phyloP scores from a whole-genome alignment of 2,329 filamentous ascomycete genomes.

The Phoma sp. region DNA sequence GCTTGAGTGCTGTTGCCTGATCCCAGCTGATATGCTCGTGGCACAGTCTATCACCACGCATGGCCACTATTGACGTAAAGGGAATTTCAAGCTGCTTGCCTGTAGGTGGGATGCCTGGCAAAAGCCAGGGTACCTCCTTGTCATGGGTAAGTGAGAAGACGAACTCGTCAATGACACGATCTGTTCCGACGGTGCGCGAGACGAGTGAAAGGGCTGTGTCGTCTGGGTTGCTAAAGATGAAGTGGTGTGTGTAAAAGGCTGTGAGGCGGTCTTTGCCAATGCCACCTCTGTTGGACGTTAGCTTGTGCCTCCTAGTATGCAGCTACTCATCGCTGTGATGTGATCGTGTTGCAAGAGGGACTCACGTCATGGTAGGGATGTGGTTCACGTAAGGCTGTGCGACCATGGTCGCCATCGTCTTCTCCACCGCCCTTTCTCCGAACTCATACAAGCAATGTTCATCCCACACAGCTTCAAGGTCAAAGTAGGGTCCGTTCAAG shows the following conservation, averaged over 20 bases:
- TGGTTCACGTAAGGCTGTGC: conserved; percentile 81
- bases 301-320: neutral
- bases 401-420: conserved; percentile 84
- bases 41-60: conserved; percentile 70
- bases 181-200: conserved; percentile 72
- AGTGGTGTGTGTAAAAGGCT: conserved; percentile 73
- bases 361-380: conserved; percentile 65
- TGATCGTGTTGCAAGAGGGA: neutral
- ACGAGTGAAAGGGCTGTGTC: conserved; percentile 73
- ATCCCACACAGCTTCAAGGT: conserved; percentile 79
- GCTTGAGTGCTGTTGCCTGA: conserved; percentile 65
- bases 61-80: conserved; percentile 69
- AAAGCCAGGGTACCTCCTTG: conserved; percentile 42
- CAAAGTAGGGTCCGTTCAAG: conserved; percentile 70
- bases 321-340: neutral
- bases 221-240: conserved; percentile 74
- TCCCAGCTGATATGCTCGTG: conserved; percentile 77
- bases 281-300: conserved; percentile 59
- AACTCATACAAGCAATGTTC: conserved; percentile 78
- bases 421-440: conserved; percentile 68
- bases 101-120: conserved; percentile 45
- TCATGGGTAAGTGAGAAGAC: conserved; percentile 45
- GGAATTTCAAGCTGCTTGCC: conserved; percentile 59
- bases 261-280: conserved; percentile 68
- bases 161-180: conserved; percentile 62